Percentiles rank a stretch among this genome's conserved stretches.
Evolutionary conservation across 768 basidiomycete species (phyloP).

Genomic region (Hericium rajendrae): DNA sequence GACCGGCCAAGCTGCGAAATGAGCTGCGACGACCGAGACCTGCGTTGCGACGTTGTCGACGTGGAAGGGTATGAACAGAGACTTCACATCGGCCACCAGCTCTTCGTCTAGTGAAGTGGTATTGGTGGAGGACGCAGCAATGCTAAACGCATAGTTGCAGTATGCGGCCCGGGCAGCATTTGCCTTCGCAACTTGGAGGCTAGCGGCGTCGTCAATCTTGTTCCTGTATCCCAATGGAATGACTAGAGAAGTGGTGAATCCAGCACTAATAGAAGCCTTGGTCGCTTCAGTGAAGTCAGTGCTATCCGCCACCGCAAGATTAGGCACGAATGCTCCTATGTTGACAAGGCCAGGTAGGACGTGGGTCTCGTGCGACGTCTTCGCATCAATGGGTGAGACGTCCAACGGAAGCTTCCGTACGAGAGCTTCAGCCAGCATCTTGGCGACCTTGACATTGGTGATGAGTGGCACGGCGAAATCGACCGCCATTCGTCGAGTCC

Average conservation of each 20-base stretch:
- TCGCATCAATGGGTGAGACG: constrained; percentile 84
- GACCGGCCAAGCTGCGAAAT: constrained; percentile 83
- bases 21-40: constrained; percentile 69
- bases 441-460: constrained; percentile 98
- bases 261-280: constrained; percentile 77
- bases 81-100: constrained; percentile 68
- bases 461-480: constrained; percentile 97
- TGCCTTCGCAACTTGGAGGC: constrained; percentile 59
- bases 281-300: constrained; percentile 59
- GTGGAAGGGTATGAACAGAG: constrained; percentile 78
- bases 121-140: constrained; percentile 68
- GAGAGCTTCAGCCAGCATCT: constrained; percentile 88
- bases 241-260: constrained; percentile 81
- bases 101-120: constrained; percentile 59
- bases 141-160: constrained; percentile 81
- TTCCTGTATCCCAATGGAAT: constrained; percentile 58
- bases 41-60: constrained; percentile 37
- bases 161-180: constrained; percentile 58
- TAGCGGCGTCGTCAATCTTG: constrained; percentile 54
- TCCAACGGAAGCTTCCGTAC: constrained; percentile 86
- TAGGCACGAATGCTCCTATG: constrained; percentile 78
- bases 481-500: constrained; percentile 95
- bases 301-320: constrained; percentile 42
- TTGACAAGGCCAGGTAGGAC: constrained; percentile 90
- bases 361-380: constrained; percentile 86